These are phyloP conservation scores for Kodamaea neixiangensis DNA, from an alignment of 805 yeast species.

Conservation along the genomic window DNA sequence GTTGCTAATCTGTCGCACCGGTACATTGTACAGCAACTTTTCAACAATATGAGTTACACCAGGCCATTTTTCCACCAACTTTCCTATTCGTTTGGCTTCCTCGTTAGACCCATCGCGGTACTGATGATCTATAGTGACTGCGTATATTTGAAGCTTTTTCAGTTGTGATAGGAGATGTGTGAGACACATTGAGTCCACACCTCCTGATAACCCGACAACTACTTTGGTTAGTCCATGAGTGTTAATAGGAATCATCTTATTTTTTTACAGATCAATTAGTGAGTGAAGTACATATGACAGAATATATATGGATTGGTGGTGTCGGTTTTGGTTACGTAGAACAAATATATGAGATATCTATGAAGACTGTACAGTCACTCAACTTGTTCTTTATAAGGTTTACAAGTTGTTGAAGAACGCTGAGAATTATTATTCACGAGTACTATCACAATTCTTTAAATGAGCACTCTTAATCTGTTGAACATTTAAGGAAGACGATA, in stretches of 20 bases:
- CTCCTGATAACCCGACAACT: conserved; percentile 73
- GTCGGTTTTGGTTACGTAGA: no score
- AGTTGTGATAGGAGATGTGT: conserved; percentile 48
- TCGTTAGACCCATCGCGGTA: conserved; percentile 47
- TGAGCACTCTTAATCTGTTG: no score
- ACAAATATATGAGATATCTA: no score
- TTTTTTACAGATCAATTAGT: neutral
- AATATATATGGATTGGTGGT: no score
- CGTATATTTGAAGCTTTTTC: conserved; percentile 40
- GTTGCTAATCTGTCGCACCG: conserved; percentile 34
- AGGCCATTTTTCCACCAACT: conserved; percentile 29
- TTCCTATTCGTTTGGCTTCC: conserved; percentile 51
- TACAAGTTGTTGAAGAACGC: no score
- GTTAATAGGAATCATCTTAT: neutral
- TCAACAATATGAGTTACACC: conserved; percentile 35
- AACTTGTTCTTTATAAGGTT: no score
- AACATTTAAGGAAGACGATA: no score
- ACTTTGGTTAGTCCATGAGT: conserved; percentile 16
- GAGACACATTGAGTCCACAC: conserved; percentile 78
- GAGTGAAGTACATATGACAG: neutral
- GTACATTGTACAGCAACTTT: conserved; percentile 23
- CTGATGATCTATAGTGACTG: conserved; percentile 69
- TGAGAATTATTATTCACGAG: no score
- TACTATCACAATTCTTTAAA: no score
- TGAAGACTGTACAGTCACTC: no score